Percentiles rank a stretch among this genome's conserved stretches.
phyloP scores from a whole-genome alignment of 306 rosid species.

The Hippophae tibetana region DNA sequence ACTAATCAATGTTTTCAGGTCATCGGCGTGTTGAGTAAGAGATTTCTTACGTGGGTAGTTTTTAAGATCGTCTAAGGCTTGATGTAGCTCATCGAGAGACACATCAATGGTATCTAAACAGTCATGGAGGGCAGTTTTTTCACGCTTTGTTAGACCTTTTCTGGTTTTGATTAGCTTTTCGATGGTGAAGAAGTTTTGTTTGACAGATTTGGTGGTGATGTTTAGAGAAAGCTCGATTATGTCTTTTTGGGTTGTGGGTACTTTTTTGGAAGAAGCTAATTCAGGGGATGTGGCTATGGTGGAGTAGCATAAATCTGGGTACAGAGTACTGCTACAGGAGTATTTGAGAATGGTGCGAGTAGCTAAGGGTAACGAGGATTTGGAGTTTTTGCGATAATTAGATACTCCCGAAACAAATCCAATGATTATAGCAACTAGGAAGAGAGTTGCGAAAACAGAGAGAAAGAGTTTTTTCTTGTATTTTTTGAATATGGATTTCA shows the following conservation, averaged over 20 bases:
- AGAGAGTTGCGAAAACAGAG: slow-evolving; percentile 26
- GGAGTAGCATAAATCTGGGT: slow-evolving; percentile 66
- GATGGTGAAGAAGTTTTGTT: slow-evolving; percentile 33
- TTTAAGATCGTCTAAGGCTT: slow-evolving; percentile 29
- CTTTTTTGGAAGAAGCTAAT: slow-evolving; percentile 19
- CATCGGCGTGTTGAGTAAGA: slow-evolving; percentile 46
- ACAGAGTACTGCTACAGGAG: slow-evolving; percentile 58
- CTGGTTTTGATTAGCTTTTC: slow-evolving; percentile 27
- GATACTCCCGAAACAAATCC: slow-evolving; percentile 41
- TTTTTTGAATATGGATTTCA: slow-evolving; percentile 19
- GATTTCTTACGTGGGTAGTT: slow-evolving; percentile 42
- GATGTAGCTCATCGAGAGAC: slow-evolving; percentile 51
- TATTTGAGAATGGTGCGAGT: slow-evolving; percentile 43
- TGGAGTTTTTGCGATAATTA: slow-evolving; percentile 12
- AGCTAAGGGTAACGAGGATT: background rate
- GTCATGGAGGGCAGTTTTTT: slow-evolving; percentile 52
- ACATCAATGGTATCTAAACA: slow-evolving; percentile 57
- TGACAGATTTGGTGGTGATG: slow-evolving; percentile 35
- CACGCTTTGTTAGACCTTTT: slow-evolving; percentile 35
- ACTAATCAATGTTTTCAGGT: slow-evolving; percentile 59
- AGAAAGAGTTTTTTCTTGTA: slow-evolving; percentile 28
- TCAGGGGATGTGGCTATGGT: slow-evolving; percentile 31
- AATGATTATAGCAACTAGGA: slow-evolving; percentile 26
- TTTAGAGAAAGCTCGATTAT: slow-evolving; percentile 40
- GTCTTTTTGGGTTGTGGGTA: slow-evolving; percentile 23